A percentile compares a stretch with the other conserved stretches of the same genome.
Evolutionary conservation across 306 rosid species (phyloP).

Genomic region (Inga laurina): DNA sequence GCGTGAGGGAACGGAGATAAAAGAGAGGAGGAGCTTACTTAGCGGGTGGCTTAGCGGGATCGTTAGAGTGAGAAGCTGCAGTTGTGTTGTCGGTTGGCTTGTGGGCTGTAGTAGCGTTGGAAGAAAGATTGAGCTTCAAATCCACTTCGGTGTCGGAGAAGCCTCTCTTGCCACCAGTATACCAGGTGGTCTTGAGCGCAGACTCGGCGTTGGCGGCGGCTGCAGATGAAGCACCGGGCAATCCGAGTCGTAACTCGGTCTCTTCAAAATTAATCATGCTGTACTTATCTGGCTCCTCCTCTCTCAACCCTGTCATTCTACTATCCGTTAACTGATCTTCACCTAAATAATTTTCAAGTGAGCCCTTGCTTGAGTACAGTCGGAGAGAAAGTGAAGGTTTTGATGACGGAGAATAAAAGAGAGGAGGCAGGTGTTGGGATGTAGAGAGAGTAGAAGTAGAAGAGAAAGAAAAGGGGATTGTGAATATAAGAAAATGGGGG

Average conservation of each 20-base stretch:
- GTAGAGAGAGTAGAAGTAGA: not conserved
- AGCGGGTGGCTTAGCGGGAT: constrained; percentile 60
- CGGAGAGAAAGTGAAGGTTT: not conserved
- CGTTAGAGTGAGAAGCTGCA: constrained; percentile 29
- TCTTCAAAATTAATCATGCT: constrained; percentile 71
- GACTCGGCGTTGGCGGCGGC: constrained; percentile 36
- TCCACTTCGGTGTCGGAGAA: constrained; percentile 57
- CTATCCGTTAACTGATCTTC: too few relatives aligned
- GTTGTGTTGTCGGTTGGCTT: constrained; percentile 26
- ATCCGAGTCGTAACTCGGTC: constrained; percentile 79
- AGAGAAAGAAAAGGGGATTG: not conserved
- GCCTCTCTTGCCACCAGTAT: constrained; percentile 68
- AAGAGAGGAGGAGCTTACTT: constrained; percentile 44
- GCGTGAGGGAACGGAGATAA: not conserved
- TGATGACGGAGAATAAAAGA: not conserved
- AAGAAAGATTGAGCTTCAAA: constrained; percentile 86
- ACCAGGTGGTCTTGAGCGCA: not conserved
- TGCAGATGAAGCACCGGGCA: constrained; percentile 57
- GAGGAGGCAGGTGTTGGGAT: not conserved
- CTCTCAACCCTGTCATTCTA: constrained; percentile 28
- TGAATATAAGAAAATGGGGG: constrained; percentile 28
- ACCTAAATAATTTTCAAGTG: not conserved
- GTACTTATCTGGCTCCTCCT: constrained; percentile 29
- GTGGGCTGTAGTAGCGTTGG: constrained; percentile 19
- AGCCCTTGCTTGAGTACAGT: not conserved